phyloP scores from a whole-genome alignment of 2,329 filamentous ascomycete genomes.

The Scedosporium apiospermum region DNA sequence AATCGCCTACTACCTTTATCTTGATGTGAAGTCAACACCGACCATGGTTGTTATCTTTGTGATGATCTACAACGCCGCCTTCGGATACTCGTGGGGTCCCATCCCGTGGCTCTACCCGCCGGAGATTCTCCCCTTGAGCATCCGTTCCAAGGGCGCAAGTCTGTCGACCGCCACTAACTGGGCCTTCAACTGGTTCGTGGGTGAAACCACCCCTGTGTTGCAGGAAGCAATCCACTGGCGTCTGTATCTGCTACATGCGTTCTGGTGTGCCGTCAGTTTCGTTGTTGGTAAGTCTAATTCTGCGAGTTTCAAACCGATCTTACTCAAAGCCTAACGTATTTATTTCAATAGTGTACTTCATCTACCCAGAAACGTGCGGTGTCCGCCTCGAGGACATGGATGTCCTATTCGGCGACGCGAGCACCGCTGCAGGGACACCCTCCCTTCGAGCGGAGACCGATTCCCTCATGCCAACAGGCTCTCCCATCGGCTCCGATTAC shows the following conservation, averaged over 20 bases:
- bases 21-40: conserved; percentile 70
- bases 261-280: conserved; percentile 93
- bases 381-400: conserved; percentile 97
- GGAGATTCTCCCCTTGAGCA: conserved; percentile 95
- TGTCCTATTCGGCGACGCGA: conserved; percentile 84
- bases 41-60: conserved; percentile 86
- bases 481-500: conserved; percentile 62
- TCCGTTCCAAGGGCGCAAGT: conserved; percentile 93
- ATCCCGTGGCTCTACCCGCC: conserved; percentile 98
- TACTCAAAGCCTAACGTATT: conserved; percentile 5
- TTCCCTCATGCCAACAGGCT: conserved; percentile 68
- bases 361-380: conserved; percentile 95
- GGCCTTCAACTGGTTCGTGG: conserved; percentile 97
- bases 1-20: conserved; percentile 92
- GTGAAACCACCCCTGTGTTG: conserved; percentile 86
- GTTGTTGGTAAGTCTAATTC: conserved; percentile 67
- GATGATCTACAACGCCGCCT: conserved; percentile 97
- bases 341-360: conserved; percentile 68
- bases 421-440: conserved; percentile 70
- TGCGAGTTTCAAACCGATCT: not conserved
- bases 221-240: conserved; percentile 92
- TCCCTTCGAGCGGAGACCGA: conserved; percentile 64
- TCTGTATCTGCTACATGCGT: conserved; percentile 88
- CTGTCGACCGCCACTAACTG: conserved; percentile 94
- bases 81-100: conserved; percentile 90